Conservation (phyloP, 805 yeast species). For the Kodamaea leandrae region DNA sequence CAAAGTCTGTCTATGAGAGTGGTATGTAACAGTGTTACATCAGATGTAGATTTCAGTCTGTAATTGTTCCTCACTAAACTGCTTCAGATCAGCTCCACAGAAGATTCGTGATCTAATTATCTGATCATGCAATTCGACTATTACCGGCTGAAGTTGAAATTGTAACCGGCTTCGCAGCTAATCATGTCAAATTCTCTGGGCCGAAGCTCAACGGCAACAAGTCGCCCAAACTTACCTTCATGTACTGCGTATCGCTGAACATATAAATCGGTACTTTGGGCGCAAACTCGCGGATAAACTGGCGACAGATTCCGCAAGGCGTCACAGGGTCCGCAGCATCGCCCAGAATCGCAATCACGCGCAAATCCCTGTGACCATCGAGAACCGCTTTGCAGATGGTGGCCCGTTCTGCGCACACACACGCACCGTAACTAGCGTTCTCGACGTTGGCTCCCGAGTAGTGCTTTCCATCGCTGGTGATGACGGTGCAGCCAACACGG, state of each 20-base stretch:
- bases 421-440: constrained; percentile 80
- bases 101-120: no score
- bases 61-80: no score
- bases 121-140: no score
- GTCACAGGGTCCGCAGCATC: constrained; percentile 58
- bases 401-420: constrained; percentile 42
- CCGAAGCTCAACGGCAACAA: constrained; percentile 85
- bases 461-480: constrained; percentile 48
- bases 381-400: constrained; percentile 36
- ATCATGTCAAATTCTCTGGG: constrained; percentile 69
- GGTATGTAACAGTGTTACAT: no score
- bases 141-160: no score
- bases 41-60: no score
- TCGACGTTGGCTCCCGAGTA: constrained; percentile 85
- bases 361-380: constrained; percentile 43
- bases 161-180: no score
- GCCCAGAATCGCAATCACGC: constrained; percentile 66
- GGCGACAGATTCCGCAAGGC: constrained; percentile 96
- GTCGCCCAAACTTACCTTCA: constrained; percentile 52
- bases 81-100: no score
- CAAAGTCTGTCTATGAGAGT: no score
- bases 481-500: constrained; percentile 78
- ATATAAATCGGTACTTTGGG: constrained; percentile 59
- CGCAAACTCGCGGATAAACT: constrained; percentile 80
- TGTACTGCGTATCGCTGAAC: constrained; percentile 48